Evolutionary conservation across 768 basidiomycete genomes (phyloP), one percentile per base, ranked within the genome.

Genomic region (Suillus fuscotomentosus): DNA sequence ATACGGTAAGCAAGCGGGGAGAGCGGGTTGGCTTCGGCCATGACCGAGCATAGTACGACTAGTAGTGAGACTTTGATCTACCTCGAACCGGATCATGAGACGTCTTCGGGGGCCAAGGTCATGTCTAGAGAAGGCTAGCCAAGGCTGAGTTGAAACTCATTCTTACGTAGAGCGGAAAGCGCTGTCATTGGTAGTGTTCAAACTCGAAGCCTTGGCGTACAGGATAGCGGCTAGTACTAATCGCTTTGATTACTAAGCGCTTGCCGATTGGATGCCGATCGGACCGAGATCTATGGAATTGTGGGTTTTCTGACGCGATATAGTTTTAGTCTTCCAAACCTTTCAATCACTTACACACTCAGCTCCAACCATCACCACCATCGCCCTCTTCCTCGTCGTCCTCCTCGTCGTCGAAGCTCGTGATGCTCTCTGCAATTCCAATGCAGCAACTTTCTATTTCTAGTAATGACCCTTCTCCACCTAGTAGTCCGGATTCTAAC

Each of bases 391-490:
- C 64, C 63, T 60, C 65, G 7, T 59, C 67, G 47, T 63, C 70
- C 31, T 54, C 50, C 14, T 27, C 38, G 27, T 15, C 31, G 15
- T 17, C 56, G 27, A 7, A 8, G 5, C 17, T 60, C 62, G 11
- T 64, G 53, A 81, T 79, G 80, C 75, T 81, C 65, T 77, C 77
- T 45, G 71, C 79, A 15, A 74, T 64, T 65, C 80, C 79, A 45
- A 80, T 79, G 75, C 73, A 72, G 36, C 74, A 68, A 45, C 65
- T 76, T 38, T 65, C 63, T 67, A 38, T 71, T 67, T 39, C 62
- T 3, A 10, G 3, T 38, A 27, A 39, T n/a, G 27, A 31, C 13
- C 41, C 43, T 55, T 65, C 7, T 6, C 48, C 55, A 10, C 48
- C 39, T 31, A 53, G 34, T n/a, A 54, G 53, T 54, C 53, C 53